phyloP scores from a whole-genome alignment of 1,284 basidiomycete genomes.

The Microbotryomycetes sp. region DNA sequence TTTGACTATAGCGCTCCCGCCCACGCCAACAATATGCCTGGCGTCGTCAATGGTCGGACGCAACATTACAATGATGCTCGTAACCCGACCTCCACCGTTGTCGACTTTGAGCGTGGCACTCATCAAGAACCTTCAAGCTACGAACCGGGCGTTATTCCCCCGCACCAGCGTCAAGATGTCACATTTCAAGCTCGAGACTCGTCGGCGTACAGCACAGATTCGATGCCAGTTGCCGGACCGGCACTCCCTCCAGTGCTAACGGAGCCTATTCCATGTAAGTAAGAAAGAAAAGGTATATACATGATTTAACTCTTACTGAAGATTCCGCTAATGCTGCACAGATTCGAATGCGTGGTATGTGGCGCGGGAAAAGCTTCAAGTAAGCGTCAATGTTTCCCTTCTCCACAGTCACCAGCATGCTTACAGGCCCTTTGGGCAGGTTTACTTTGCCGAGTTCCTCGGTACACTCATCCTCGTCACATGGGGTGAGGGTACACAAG shows the following conservation, averaged over 20 bases:
- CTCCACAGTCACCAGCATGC: no score
- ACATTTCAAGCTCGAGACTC: background rate
- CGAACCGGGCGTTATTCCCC: background rate
- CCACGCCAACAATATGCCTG: background rate
- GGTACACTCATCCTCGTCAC: constrained; percentile 9
- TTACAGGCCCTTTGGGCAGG: no score
- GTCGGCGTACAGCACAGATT: background rate
- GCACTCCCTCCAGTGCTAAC: background rate
- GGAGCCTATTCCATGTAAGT: background rate
- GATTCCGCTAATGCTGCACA: background rate
- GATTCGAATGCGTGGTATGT: background rate
- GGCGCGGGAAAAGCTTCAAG: background rate
- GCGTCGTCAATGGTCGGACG: background rate
- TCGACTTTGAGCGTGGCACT: background rate
- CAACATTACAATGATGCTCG: background rate
- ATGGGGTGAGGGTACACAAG: constrained; percentile 14
- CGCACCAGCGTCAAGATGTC: background rate
- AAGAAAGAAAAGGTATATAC: background rate
- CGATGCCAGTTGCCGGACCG: background rate
- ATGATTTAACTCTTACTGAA: background rate
- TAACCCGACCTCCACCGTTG: background rate
- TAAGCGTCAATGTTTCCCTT: no score
- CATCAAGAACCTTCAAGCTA: background rate
- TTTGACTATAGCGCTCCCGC: background rate
- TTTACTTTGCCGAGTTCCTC: constrained; percentile 12